phyloP scores from a whole-genome alignment of 1,284 basidiomycete species.

The Moesziomyces parantarcticus region DNA sequence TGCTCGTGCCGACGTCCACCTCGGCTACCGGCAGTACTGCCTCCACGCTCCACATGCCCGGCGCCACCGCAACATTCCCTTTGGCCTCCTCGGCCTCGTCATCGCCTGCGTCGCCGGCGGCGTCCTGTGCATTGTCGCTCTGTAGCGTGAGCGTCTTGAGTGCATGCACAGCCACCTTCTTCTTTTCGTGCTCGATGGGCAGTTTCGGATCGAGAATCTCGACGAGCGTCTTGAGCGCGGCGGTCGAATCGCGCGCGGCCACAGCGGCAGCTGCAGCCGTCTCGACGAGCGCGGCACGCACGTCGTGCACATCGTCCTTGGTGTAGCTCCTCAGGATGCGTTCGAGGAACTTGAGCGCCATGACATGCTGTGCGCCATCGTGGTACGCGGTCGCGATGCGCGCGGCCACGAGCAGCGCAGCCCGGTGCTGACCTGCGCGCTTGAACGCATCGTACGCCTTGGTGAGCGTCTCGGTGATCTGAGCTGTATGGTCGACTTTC shows the following conservation, averaged over 20 bases:
- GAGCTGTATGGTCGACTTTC: slow-evolving; percentile 52
- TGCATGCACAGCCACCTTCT: slow-evolving; percentile 8
- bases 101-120: background rate
- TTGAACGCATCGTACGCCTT: slow-evolving; percentile 58
- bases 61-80: background rate
- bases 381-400: slow-evolving; percentile 51
- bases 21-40: slow-evolving; percentile 16
- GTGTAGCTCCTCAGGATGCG: slow-evolving; percentile 52
- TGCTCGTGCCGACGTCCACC: slow-evolving; percentile 11
- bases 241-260: slow-evolving; percentile 16
- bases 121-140: background rate
- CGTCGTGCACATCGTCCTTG: slow-evolving; percentile 26
- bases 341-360: slow-evolving; percentile 59
- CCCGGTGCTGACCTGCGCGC: slow-evolving; percentile 18
- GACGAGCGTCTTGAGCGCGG: slow-evolving; percentile 14
- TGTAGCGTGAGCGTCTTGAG: slow-evolving; percentile 10
- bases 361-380: slow-evolving; percentile 35
- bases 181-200: slow-evolving; percentile 5
- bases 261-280: slow-evolving; percentile 30
- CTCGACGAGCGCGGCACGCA: slow-evolving; percentile 20
- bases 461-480: slow-evolving; percentile 47
- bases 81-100: background rate
- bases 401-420: slow-evolving; percentile 46
- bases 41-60: slow-evolving; percentile 3
- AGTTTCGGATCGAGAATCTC: slow-evolving; percentile 19